Percentiles rank a stretch among this genome's conserved stretches.
These are phyloP conservation scores for Thinopyrum elongatum DNA, from an alignment of 176 grass and related monocot genomes.

Conservation along the genomic window DNA sequence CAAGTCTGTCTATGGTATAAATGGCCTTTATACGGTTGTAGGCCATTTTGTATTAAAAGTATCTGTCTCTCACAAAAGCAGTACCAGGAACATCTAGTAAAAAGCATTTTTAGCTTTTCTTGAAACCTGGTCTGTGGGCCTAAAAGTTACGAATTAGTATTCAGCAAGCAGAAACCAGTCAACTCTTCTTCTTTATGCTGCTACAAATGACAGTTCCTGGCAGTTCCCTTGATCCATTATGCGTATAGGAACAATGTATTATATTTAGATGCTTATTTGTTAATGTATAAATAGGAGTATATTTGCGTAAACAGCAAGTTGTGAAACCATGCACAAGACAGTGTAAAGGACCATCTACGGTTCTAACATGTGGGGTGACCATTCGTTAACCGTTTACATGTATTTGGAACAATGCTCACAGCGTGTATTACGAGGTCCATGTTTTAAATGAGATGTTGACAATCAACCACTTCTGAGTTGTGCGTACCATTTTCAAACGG, in stretches of 20 bases:
- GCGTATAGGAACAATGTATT: not conserved
- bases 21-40: not conserved
- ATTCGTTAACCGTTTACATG: not conserved
- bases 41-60: not conserved
- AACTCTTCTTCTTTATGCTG: not conserved
- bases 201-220: not conserved
- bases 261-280: not conserved
- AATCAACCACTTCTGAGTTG: no score
- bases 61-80: not conserved
- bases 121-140: not conserved
- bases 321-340: not conserved
- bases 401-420: conserved; percentile 1
- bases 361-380: not conserved
- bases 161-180: not conserved
- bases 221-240: not conserved
- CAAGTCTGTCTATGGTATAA: not conserved
- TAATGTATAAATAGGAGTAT: not conserved
- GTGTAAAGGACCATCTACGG: not conserved
- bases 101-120: not conserved
- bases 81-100: not conserved
- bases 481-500: no score
- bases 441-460: conserved; percentile 21
- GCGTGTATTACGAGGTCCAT: not conserved
- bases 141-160: not conserved
- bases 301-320: not conserved